Evolutionary conservation across 2,329 filamentous ascomycete species (phyloP).

Genomic region (Cladosporium sp.): DNA sequence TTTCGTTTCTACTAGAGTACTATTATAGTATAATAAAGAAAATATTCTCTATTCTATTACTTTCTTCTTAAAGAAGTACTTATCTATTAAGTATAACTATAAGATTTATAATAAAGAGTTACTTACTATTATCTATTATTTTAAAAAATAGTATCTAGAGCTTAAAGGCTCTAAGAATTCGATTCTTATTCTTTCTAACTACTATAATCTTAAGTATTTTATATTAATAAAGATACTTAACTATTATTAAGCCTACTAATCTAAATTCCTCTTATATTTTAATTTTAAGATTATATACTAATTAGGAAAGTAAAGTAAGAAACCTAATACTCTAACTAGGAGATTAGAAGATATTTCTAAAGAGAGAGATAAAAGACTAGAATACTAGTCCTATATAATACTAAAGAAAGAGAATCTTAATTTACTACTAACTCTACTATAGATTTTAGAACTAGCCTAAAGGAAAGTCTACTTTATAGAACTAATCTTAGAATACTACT

Average conservation of each 20-base stretch:
- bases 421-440: too few species aligned
- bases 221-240: background rate
- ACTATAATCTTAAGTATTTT: background rate
- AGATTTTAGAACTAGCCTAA: too few species aligned
- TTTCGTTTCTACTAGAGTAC: background rate
- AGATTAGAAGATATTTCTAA: too few species aligned
- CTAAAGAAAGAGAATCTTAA: too few species aligned
- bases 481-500: too few species aligned
- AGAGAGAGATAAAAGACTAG: too few species aligned
- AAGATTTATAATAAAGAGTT: conserved; percentile 23
- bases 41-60: background rate
- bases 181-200: background rate
- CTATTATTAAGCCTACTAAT: background rate
- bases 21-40: too few species aligned
- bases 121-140: background rate
- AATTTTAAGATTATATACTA: background rate
- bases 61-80: conserved; percentile 25
- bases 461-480: too few species aligned
- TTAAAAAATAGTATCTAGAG: background rate
- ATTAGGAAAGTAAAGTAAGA: background rate
- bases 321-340: background rate
- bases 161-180: background rate
- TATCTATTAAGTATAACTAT: conserved; percentile 24
- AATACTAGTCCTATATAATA: too few species aligned
- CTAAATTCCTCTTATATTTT: background rate